A percentile compares a stretch with the other conserved stretches of the same genome.
Evolutionary conservation across 345 rosid genomes (phyloP).

Genomic region (Ceriops zippeliana): DNA sequence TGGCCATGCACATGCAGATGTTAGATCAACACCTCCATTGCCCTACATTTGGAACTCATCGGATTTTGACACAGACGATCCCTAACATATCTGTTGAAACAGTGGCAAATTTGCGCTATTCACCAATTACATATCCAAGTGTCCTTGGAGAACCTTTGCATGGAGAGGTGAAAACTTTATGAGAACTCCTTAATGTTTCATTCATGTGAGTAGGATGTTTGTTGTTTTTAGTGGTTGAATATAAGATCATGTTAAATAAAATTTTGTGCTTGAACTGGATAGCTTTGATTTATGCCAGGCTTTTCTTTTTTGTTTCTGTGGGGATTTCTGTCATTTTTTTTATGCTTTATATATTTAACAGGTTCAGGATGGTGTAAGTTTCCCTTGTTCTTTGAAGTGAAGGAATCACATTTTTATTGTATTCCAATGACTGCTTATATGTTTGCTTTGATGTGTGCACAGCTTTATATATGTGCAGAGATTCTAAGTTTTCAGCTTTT

Average conservation of each 20-base stretch:
- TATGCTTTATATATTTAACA: neutral
- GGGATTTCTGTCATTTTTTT: neutral
- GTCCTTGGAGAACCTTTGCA: constrained; percentile 95
- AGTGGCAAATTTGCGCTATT: constrained; percentile 60
- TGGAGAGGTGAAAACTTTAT: constrained; percentile 73
- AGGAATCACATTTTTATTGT: neutral
- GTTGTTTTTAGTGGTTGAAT: neutral
- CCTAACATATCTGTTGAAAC: constrained; percentile 71
- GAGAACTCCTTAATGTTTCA: neutral
- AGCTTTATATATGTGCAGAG: too few species aligned
- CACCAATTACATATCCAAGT: constrained; percentile 96
- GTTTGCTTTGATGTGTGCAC: neutral
- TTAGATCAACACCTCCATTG: constrained; percentile 96
- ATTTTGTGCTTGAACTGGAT: too few species aligned
- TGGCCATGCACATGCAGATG: constrained; percentile 99
- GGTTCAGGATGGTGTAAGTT: neutral
- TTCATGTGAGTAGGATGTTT: neutral
- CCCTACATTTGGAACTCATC: constrained; percentile 92
- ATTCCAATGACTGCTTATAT: neutral
- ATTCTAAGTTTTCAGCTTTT: too few species aligned
- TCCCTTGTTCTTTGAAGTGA: neutral
- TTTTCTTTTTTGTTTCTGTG: too few species aligned
- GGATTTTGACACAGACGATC: constrained; percentile 64
- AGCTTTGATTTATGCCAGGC: too few species aligned
- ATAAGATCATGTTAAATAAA: too few species aligned